Evolutionary conservation across 2,329 filamentous ascomycete species (phyloP), one percentile per base, ranked within the genome.

Genomic region (Metarhizium rileyi): DNA sequence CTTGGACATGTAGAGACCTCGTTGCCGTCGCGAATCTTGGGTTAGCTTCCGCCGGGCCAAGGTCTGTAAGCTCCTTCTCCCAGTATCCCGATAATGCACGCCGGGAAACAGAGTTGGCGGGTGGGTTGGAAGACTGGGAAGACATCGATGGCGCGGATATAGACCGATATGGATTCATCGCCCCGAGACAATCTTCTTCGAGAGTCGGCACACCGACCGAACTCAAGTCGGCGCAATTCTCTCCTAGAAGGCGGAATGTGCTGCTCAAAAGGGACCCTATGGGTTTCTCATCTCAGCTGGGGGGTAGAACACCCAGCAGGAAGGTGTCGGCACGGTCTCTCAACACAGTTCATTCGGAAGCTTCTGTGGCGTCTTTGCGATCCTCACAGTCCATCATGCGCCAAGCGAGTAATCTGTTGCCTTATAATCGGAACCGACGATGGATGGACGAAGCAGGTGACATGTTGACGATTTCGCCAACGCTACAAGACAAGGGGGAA

Each of bases 161-260:
- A 53, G 82, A 86, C 66, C 75, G 82, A 59, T 86, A 84, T 60
- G 82, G 82, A 52, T 86, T 86, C 66, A 86, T 86, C 58, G 74
- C 64, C 47, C 61, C 70, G 16, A 70, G 69, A 33, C 48, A 40
- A 27, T 68, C 68, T 16, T 62, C 63, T 7, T 70, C 74, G 20
- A 67, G 69, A 28, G 62, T 68, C 23, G 67, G 63, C 52, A 70
- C 70, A 2, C 64, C 71, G 5, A 66, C 64, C 26, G 70, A 72
- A 49, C 60, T 66, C 23, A 69, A 65, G 52, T 68, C 73, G 30
- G 60, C 70, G 35, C 67, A 70, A 40, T 68, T 66, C 48, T 71
- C 74, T 40, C 66, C 71, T 53, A 73, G 71, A 55, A 68, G 67
- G 59, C 70, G 70, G 52, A 75, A 73, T 50, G 66, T 76, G 44